Evolutionary conservation across 2,329 filamentous ascomycete genomes (phyloP).

Genomic region (Calonectria pseudoreteaudii): DNA sequence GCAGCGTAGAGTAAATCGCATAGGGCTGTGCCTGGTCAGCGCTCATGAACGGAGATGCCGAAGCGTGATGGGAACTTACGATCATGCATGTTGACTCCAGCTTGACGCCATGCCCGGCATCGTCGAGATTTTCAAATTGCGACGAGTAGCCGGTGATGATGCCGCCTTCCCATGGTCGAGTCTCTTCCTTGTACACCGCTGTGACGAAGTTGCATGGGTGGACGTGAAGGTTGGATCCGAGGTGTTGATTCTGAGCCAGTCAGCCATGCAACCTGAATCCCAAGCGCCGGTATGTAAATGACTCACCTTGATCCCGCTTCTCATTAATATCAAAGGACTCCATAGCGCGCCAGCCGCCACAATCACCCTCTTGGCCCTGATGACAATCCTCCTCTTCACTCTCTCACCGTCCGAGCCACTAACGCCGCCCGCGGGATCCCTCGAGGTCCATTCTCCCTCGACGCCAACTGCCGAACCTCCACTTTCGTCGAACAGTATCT

Average conservation of each 20-base stretch:
- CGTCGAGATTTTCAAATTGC: slow-evolving; percentile 85
- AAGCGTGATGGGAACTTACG: slow-evolving; percentile 49
- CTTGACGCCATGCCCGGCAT: slow-evolving; percentile 83
- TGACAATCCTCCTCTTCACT: slow-evolving; percentile 69
- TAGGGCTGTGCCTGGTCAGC: slow-evolving; percentile 64
- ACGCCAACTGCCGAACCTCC: slow-evolving; percentile 76
- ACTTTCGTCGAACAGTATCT: slow-evolving; percentile 74
- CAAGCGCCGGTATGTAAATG: slow-evolving; percentile 2
- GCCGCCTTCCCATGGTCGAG: slow-evolving; percentile 77
- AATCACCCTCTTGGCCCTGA: slow-evolving; percentile 85
- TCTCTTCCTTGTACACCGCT: slow-evolving; percentile 77
- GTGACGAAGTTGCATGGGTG: slow-evolving; percentile 76
- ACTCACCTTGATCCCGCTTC: slow-evolving; percentile 78
- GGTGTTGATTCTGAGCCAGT: slow-evolving; percentile 73
- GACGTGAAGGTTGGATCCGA: slow-evolving; percentile 84
- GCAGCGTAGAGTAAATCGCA: slow-evolving; percentile 69
- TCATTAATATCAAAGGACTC: slow-evolving; percentile 80
- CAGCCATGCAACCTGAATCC: slow-evolving; percentile 28
- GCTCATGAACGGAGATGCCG: slow-evolving; percentile 8
- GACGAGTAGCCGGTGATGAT: slow-evolving; percentile 84
- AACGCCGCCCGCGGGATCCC: slow-evolving; percentile 72
- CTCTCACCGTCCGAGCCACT: slow-evolving; percentile 61
- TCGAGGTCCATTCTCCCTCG: slow-evolving; percentile 79
- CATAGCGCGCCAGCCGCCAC: slow-evolving; percentile 82
- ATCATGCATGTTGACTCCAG: slow-evolving; percentile 82